A percentile compares a stretch with the other conserved stretches of the same genome.
Evolutionary conservation across 345 rosid species (phyloP).

Genomic region (Syzygium oleosum): DNA sequence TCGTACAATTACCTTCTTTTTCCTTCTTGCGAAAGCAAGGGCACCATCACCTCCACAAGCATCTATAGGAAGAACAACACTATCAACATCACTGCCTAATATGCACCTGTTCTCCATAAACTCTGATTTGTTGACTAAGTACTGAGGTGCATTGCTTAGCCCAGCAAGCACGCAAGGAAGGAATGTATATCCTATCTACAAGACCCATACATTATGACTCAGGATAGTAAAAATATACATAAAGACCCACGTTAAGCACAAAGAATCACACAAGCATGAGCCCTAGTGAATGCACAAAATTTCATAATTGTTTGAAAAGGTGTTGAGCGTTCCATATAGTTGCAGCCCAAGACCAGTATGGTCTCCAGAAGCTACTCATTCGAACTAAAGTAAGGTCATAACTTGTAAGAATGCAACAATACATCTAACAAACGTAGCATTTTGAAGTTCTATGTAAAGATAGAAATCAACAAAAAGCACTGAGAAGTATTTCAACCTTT

Average conservation of each 20-base stretch:
- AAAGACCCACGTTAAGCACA: not conserved
- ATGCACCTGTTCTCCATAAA: slow-evolving; percentile 24
- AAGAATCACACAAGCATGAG: not conserved
- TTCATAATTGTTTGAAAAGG: not conserved
- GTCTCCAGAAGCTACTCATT: not conserved
- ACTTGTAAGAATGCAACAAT: not conserved
- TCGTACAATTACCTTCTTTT: slow-evolving; percentile 20
- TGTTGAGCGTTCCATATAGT: not conserved
- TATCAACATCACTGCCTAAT: slow-evolving; percentile 40
- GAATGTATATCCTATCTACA: slow-evolving; percentile 51
- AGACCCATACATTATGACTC: not conserved
- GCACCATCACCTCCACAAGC: slow-evolving; percentile 57
- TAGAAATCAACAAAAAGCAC: not conserved
- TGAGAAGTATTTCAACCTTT: not conserved
- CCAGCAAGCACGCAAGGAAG: slow-evolving; percentile 63
- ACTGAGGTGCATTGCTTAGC: slow-evolving; percentile 48
- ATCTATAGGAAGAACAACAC: slow-evolving; percentile 44
- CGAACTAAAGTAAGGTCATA: not conserved
- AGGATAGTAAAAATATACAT: not conserved
- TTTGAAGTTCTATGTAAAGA: not conserved
- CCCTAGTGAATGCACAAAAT: not conserved
- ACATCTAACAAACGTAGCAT: not conserved
- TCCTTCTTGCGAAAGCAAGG: slow-evolving; percentile 47
- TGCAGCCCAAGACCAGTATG: not conserved
- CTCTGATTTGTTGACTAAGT: slow-evolving; percentile 19